These are phyloP conservation scores for Pseudocercospora musae DNA, from an alignment of 2,329 filamentous ascomycete species.

Conservation along the genomic window DNA sequence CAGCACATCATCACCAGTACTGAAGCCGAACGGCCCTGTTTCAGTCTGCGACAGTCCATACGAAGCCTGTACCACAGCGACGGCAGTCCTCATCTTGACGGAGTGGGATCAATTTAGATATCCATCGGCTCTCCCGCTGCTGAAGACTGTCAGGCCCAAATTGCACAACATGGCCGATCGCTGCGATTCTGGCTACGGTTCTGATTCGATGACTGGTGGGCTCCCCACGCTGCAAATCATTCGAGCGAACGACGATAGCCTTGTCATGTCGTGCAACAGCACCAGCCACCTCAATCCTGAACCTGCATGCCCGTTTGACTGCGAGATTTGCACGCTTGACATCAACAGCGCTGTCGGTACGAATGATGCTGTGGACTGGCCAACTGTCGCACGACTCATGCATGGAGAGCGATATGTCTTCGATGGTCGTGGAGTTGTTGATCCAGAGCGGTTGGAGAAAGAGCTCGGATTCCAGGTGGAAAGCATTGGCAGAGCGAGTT, in stretches of 20 bases:
- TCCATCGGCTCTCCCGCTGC: background rate
- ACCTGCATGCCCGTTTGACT: background rate
- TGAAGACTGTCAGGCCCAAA: slow-evolving; percentile 20
- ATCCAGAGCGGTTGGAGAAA: slow-evolving; percentile 26
- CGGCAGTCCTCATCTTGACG: slow-evolving; percentile 33
- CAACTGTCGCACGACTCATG: slow-evolving; percentile 30
- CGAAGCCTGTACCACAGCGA: slow-evolving; percentile 28
- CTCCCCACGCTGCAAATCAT: slow-evolving; percentile 4
- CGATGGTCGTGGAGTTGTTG: slow-evolving; percentile 35
- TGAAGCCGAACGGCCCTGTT: slow-evolving; percentile 16
- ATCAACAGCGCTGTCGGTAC: background rate
- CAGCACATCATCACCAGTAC: slow-evolving; percentile 4
- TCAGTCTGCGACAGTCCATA: slow-evolving; percentile 26
- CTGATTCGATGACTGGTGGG: slow-evolving; percentile 3
- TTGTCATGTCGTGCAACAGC: background rate
- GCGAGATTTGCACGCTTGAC: slow-evolving; percentile 3
- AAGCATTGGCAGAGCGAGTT: slow-evolving; percentile 30
- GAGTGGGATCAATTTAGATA: slow-evolving; percentile 35
- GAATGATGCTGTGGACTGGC: slow-evolving; percentile 30
- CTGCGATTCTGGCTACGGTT: background rate
- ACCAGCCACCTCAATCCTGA: background rate
- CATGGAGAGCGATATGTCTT: slow-evolving; percentile 35
- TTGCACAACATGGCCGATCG: background rate
- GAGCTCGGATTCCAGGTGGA: slow-evolving; percentile 34
- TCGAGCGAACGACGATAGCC: background rate